These are phyloP conservation scores for Clonostachys solani DNA, from an alignment of 2,329 filamentous ascomycete species.

Conservation along the genomic window DNA sequence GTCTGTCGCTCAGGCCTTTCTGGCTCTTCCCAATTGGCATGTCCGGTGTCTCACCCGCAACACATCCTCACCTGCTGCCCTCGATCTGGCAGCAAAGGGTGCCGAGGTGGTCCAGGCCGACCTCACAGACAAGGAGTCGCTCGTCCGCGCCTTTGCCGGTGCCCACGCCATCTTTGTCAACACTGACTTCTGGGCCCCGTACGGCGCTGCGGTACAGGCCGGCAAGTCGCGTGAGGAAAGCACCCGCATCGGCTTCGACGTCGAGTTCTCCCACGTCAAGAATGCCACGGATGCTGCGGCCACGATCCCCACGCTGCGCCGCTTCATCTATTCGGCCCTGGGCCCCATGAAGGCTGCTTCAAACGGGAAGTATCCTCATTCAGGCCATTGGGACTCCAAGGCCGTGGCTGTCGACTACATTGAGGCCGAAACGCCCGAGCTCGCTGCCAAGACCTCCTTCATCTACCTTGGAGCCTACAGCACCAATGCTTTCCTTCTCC, in stretches of 20 bases:
- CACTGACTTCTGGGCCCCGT: slow-evolving; percentile 41
- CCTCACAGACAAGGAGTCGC: slow-evolving; percentile 28
- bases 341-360: slow-evolving; percentile 39
- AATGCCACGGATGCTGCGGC: slow-evolving; percentile 50
- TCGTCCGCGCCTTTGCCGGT: slow-evolving; percentile 32
- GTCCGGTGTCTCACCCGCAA: slow-evolving; percentile 42
- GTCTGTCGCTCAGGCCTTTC: slow-evolving; percentile 38
- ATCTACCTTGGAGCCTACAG: slow-evolving; percentile 15
- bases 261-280: slow-evolving; percentile 43
- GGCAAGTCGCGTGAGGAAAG: slow-evolving; percentile 23
- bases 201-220: slow-evolving; percentile 27
- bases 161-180: slow-evolving; percentile 45
- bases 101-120: slow-evolving; percentile 38
- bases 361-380: slow-evolving; percentile 30
- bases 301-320: slow-evolving; percentile 26
- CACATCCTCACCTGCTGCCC: slow-evolving; percentile 28
- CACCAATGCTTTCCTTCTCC: slow-evolving; percentile 12
- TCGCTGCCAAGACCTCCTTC: slow-evolving; percentile 31
- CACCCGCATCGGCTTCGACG: slow-evolving; percentile 31
- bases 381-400: slow-evolving; percentile 46
- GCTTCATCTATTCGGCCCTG: slow-evolving; percentile 44
- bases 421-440: slow-evolving; percentile 26
- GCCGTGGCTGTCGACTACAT: slow-evolving; percentile 41
- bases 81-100: slow-evolving; percentile 29
- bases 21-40: slow-evolving; percentile 25